Evolutionary conservation across 805 yeast species (phyloP).

Genomic region (Pichia manshurica): DNA sequence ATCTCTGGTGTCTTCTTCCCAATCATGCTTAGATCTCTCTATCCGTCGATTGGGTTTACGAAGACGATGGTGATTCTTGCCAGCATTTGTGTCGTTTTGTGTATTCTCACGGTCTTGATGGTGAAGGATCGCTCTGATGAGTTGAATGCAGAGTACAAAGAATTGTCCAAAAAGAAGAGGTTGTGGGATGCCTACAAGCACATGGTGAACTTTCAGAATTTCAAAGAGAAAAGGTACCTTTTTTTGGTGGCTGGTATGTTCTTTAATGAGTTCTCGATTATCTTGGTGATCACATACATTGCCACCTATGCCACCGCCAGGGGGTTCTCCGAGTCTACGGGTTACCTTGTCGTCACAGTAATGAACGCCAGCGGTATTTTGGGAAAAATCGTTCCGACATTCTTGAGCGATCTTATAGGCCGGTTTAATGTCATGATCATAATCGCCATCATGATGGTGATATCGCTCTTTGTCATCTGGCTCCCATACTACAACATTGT

Average conservation of each 20-base stretch:
- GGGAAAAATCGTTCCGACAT: slow-evolving; percentile 29
- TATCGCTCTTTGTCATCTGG: slow-evolving; percentile 54
- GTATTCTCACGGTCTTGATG: slow-evolving; percentile 31
- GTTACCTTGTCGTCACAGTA: slow-evolving; percentile 45
- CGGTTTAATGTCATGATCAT: slow-evolving; percentile 46
- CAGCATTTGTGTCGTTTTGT: slow-evolving; percentile 39
- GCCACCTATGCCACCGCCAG: slow-evolving; percentile 48
- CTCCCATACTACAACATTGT: slow-evolving; percentile 43
- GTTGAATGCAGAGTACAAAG: slow-evolving; percentile 19
- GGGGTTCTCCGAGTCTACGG: slow-evolving; percentile 38
- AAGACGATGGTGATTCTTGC: slow-evolving; percentile 53
- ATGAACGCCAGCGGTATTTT: slow-evolving; percentile 40
- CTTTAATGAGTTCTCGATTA: slow-evolving; percentile 43
- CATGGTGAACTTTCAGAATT: slow-evolving; percentile 35
- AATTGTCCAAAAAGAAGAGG: slow-evolving; percentile 15
- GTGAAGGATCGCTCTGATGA: slow-evolving; percentile 38
- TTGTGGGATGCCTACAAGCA: slow-evolving; percentile 17
- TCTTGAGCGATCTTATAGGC: slow-evolving; percentile 36
- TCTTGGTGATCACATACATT: slow-evolving; percentile 31
- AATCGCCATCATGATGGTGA: slow-evolving; percentile 40
- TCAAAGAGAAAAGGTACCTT: slow-evolving; percentile 34
- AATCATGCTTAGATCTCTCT: slow-evolving; percentile 44
- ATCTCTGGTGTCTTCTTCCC: slow-evolving; percentile 51
- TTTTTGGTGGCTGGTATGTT: slow-evolving; percentile 39
- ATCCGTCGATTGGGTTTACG: slow-evolving; percentile 43